A percentile compares a stretch with the other conserved stretches of the same genome.
Conservation (phyloP, 805 yeast species). For the Maudiozyma turicensis region DNA sequence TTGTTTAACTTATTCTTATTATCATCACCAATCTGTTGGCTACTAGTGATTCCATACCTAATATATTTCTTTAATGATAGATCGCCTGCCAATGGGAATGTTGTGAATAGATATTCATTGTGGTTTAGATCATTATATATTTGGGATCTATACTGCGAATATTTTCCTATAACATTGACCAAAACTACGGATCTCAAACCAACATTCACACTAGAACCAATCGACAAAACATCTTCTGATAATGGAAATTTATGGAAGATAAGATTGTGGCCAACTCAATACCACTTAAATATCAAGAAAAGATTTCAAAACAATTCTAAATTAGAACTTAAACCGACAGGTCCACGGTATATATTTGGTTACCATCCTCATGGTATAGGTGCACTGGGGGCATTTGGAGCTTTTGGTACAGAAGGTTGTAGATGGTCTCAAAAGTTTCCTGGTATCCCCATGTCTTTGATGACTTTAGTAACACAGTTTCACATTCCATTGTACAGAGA, state of each 20-base stretch:
- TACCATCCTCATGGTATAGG: conserved; percentile 96
- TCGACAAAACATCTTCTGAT: conserved; percentile 14
- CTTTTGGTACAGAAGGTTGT: conserved; percentile 74
- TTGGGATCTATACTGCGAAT: conserved; percentile 66
- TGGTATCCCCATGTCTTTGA: conserved; percentile 66
- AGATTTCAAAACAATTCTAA: not conserved
- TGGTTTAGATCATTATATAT: conserved; percentile 46
- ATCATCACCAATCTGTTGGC: conserved; percentile 59
- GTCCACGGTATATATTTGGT: conserved; percentile 64
- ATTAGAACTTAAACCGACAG: conserved; percentile 1
- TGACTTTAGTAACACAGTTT: conserved; percentile 80
- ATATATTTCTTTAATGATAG: conserved; percentile 49
- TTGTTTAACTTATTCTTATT: conserved; percentile 47
- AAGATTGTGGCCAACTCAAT: conserved; percentile 17
- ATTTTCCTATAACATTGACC: conserved; percentile 70
- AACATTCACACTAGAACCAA: conserved; percentile 39
- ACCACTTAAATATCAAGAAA: conserved; percentile 6
- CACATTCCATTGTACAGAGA: conserved; percentile 79
- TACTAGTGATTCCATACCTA: conserved; percentile 52
- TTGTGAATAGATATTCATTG: conserved; percentile 44
- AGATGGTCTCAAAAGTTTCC: conserved; percentile 63
- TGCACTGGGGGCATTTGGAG: conserved; percentile 83
- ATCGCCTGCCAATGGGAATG: conserved; percentile 69
- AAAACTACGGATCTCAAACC: conserved; percentile 66
- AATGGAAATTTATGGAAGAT: conserved; percentile 4